Conservation (phyloP, 345 rosid genomes). For the Lumnitzera littorea region DNA sequence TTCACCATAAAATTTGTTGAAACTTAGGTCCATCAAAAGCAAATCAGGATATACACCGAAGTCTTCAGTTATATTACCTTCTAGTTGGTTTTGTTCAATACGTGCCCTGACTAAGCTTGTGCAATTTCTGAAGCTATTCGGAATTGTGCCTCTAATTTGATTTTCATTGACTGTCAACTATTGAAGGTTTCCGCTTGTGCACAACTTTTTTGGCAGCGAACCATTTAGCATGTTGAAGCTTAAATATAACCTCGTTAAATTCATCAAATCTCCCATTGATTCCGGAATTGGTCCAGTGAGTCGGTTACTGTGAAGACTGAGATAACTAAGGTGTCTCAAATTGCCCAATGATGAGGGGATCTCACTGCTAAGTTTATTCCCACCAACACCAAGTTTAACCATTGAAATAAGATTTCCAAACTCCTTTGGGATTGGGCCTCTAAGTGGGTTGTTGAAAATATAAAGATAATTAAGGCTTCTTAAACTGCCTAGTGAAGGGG, state of each 20-base stretch:
- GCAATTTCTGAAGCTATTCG: slow-evolving; percentile 19
- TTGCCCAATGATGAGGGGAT: slow-evolving; percentile 9
- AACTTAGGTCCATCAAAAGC: slow-evolving; percentile 15
- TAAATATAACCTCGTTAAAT: neutral
- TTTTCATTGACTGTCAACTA: slow-evolving; percentile 1
- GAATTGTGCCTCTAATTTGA: slow-evolving; percentile 13
- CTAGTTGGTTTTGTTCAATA: slow-evolving; percentile 16
- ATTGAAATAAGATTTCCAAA: slow-evolving; percentile 10
- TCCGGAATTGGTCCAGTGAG: slow-evolving; percentile 13
- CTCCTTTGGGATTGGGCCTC: slow-evolving; percentile 17
- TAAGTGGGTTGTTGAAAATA: slow-evolving; percentile 9
- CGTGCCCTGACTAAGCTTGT: slow-evolving; percentile 15
- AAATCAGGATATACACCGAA: slow-evolving; percentile 17
- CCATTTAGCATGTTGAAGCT: neutral
- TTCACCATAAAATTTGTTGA: slow-evolving; percentile 17
- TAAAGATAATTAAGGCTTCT: slow-evolving; percentile 6
- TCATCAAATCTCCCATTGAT: slow-evolving; percentile 15
- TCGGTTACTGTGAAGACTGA: neutral
- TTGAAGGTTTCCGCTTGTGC: neutral
- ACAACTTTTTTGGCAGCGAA: neutral
- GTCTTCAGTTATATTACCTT: slow-evolving; percentile 11
- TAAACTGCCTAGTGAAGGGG: slow-evolving; percentile 2
- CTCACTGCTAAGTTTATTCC: slow-evolving; percentile 4
- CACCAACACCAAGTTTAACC: neutral
- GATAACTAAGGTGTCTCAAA: neutral